Base-by-base conservation (phyloP, 1,284 basidiomycete genomes). In the Trametes pubescens region DNA sequence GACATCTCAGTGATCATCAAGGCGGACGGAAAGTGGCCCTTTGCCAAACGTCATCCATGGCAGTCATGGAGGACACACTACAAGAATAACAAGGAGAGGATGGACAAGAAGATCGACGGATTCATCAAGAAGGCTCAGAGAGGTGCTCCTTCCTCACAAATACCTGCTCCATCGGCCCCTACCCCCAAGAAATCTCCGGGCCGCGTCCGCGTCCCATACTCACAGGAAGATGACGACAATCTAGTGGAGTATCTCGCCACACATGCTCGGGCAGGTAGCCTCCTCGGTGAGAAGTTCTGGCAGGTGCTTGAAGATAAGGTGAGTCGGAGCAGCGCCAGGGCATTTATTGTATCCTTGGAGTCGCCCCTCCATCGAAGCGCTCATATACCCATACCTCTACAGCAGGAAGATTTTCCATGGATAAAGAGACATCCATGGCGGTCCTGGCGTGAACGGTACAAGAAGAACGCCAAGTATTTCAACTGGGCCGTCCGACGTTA, bases 371-470 rank as follows among this genome's bases (percentile, higher is more conserved):
- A 32, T 22, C 21, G 6, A 24, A 26, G 37, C 18, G 14, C 21
- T 26, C 24, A 5, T 4, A 14, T 40, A 14, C 21, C 22, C 35
- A 10, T 4, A 13, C 8, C 14, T 24, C 7, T 24, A 34, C 18
- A 61, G 53, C 47, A n/a, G 14, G 53, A 56, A 5, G 16, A 14
- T 4, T 82, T 78, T 75, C 68, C 62, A 1, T 92, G 91, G 90
- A 87, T 88, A 24, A 78, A 77, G 40, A 84, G 88, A 34, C 90
- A 92, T 71, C 86, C 89, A 2, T 90, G 88, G 88, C 86, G 88
- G 65, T 91, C 90, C 10, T 92, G 90, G 90, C 82, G 89, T 48
- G 89, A 92, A 72, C 82, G 89, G 29, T 92, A 92, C 76, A 90
- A 89, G 77, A 91, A 90, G 70, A 86, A 91, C 65, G 74, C 83